phyloP scores from a whole-genome alignment of 1,284 basidiomycete genomes.

The Rhodotorula mucilaginosa region DNA sequence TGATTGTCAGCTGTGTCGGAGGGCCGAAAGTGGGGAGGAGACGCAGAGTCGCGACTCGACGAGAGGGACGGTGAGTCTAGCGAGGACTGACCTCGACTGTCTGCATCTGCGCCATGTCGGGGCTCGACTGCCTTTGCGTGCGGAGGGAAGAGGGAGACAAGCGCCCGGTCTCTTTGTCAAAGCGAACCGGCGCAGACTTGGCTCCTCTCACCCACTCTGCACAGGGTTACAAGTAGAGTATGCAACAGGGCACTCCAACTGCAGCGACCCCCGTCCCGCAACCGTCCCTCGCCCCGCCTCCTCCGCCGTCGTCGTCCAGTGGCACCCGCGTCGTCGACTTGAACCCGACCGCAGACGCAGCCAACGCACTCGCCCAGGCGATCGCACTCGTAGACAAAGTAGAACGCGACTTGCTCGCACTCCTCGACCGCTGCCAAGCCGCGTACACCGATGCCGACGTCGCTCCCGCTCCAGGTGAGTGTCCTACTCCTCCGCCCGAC shows the following conservation, averaged over 20 bases:
- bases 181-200: background rate
- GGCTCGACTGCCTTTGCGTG: background rate
- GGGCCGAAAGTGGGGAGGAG: background rate
- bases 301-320: background rate
- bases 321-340: background rate
- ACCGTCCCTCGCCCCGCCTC: background rate
- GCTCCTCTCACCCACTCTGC: too few species aligned
- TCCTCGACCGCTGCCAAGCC: background rate
- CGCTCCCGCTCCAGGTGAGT: background rate
- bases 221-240: too few species aligned
- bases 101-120: background rate
- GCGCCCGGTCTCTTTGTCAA: background rate
- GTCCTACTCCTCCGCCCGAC: too few species aligned
- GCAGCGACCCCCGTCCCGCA: background rate
- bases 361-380: background rate
- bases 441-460: slow-evolving; percentile 2
- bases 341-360: slow-evolving; percentile 3
- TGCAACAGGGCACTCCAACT: background rate
- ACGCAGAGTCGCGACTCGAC: too few species aligned
- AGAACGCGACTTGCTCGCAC: background rate
- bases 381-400: slow-evolving; percentile 8
- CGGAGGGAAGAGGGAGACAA: background rate
- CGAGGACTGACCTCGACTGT: slow-evolving; percentile 9
- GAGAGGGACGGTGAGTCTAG: too few species aligned
- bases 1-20: too few species aligned